Evolutionary conservation across 2,329 filamentous ascomycete genomes (phyloP).

Genomic region (Sporothrix pallida): DNA sequence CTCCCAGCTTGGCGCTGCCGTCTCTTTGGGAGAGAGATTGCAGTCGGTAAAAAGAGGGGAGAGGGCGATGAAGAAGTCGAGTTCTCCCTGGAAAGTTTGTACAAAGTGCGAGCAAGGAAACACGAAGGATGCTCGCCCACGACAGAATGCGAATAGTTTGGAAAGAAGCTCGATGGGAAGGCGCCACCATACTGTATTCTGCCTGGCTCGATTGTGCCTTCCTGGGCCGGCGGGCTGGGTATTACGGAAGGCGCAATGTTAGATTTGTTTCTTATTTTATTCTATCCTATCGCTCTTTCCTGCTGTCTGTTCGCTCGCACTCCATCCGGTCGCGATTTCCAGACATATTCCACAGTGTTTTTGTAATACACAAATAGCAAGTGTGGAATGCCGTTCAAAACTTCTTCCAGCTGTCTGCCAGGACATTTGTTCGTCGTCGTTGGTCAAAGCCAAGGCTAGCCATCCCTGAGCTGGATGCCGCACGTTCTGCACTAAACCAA

Average conservation of each 20-base stretch:
- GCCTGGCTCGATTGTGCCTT: constrained; percentile 22
- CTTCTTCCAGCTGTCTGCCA: not conserved
- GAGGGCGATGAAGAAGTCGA: not conserved
- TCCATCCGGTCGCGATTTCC: not conserved
- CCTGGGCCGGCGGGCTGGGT: constrained; percentile 9
- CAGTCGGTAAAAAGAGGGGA: constrained; percentile 6
- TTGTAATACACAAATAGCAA: not conserved
- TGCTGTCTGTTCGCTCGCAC: not conserved
- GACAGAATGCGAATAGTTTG: not conserved
- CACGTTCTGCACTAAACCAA: constrained; percentile 16
- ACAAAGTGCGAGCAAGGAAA: not conserved
- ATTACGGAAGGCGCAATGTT: constrained; percentile 12
- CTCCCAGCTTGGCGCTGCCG: constrained; percentile 14
- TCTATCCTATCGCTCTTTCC: not conserved
- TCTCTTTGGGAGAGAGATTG: constrained; percentile 16
- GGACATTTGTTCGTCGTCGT: not conserved
- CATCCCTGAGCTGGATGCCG: constrained; percentile 6
- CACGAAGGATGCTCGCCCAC: not conserved
- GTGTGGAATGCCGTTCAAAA: not conserved
- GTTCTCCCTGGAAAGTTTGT: not conserved
- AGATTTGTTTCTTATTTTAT: no score
- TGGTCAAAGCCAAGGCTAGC: not conserved
- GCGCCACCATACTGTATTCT: constrained; percentile 21
- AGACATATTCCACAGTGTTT: no score
- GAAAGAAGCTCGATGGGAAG: not conserved